Evolutionary conservation across 2,329 filamentous ascomycete genomes (phyloP).

Genomic region (Talaromyces sp.): DNA sequence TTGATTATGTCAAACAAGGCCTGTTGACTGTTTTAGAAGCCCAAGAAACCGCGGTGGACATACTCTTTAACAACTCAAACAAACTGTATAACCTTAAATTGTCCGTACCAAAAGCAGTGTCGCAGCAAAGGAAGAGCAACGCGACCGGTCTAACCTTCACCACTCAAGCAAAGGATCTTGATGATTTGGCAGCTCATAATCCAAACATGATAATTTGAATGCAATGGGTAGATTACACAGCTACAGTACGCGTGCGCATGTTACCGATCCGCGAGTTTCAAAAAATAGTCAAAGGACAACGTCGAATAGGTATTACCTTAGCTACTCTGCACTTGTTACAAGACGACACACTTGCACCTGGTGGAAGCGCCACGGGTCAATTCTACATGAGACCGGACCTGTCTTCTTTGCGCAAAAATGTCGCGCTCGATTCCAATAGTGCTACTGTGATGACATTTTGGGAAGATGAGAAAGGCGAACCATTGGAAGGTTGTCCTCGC

Average conservation of each 20-base stretch:
- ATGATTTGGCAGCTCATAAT: slow-evolving; percentile 48
- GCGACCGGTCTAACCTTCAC: not conserved
- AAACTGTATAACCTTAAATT: slow-evolving; percentile 61
- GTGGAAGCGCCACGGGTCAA: slow-evolving; percentile 56
- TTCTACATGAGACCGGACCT: slow-evolving; percentile 64
- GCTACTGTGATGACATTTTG: slow-evolving; percentile 65
- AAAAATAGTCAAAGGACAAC: slow-evolving; percentile 42
- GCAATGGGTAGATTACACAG: slow-evolving; percentile 75
- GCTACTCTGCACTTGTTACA: slow-evolving; percentile 63
- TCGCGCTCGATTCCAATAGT: slow-evolving; percentile 51
- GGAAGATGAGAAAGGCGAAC: slow-evolving; percentile 50
- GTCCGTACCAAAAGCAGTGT: slow-evolving; percentile 21
- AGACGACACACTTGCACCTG: slow-evolving; percentile 54
- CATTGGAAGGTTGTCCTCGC: slow-evolving; percentile 59
- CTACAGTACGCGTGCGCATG: slow-evolving; percentile 60
- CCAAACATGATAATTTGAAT: slow-evolving; percentile 61
- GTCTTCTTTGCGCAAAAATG: slow-evolving; percentile 55
- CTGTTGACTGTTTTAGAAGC: slow-evolving; percentile 60
- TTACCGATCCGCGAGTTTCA: slow-evolving; percentile 58
- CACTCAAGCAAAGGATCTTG: slow-evolving; percentile 25
- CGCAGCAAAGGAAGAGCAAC: not conserved
- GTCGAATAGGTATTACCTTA: slow-evolving; percentile 58
- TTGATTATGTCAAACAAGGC: slow-evolving; percentile 60
- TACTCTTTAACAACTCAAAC: slow-evolving; percentile 74
- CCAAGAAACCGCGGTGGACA: slow-evolving; percentile 57